Evolutionary conservation across 1,139 yeast species (phyloP).

Genomic region (Wickerhamomyces sp.): DNA sequence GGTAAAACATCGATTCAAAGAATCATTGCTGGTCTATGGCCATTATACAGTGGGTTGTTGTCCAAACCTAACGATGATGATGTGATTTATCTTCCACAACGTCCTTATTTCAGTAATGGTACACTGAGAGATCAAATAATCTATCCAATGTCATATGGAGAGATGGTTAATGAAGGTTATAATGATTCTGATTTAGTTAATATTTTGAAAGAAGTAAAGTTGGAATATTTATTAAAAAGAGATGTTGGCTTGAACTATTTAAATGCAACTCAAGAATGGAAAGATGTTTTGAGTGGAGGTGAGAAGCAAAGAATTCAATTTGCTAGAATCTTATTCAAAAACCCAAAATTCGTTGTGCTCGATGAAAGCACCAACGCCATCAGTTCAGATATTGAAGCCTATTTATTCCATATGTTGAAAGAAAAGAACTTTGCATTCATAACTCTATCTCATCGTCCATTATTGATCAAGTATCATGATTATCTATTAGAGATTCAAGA

Average conservation of each 20-base stretch:
- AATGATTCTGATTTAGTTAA: conserved; percentile 67
- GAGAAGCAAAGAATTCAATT: conserved; percentile 90
- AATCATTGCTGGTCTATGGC: conserved; percentile 88
- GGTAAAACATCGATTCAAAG: conserved; percentile 89
- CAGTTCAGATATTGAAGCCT: conserved; percentile 86
- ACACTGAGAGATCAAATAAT: conserved; percentile 84
- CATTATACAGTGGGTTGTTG: conserved; percentile 75
- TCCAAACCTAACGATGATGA: conserved; percentile 76
- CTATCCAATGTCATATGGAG: conserved; percentile 75
- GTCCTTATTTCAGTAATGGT: conserved; percentile 73
- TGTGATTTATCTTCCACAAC: conserved; percentile 74
- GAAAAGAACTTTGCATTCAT: conserved; percentile 69
- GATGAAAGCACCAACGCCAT: conserved; percentile 96
- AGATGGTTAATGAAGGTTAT: conserved; percentile 69
- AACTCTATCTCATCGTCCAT: conserved; percentile 82
- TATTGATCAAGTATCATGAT: conserved; percentile 82
- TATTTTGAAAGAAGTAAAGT: conserved; percentile 68
- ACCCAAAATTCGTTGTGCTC: conserved; percentile 76
- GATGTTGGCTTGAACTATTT: conserved; percentile 32
- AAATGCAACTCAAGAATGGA: conserved; percentile 67
- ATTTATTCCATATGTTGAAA: conserved; percentile 72
- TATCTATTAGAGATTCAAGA: conserved; percentile 60
- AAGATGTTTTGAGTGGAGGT: conserved; percentile 89
- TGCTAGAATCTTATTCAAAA: conserved; percentile 79
- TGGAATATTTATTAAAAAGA: conserved; percentile 67